A percentile compares a stretch with the other conserved stretches of the same genome.
Evolutionary conservation across 2,329 filamentous ascomycete species (phyloP).

Genomic region (Grosmannia serpens): DNA sequence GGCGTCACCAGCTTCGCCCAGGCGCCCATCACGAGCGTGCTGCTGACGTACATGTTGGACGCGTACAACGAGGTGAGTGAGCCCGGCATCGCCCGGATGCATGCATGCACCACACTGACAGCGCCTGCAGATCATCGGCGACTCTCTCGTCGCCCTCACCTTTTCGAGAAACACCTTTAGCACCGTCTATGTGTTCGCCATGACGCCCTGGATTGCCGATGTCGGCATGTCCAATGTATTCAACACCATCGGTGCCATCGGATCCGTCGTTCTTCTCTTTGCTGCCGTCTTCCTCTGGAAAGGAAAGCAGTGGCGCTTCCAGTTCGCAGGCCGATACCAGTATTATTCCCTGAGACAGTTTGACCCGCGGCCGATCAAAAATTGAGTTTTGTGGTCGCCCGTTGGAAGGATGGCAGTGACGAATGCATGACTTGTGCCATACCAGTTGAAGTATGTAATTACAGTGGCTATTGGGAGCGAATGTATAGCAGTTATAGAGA

Average conservation of each 20-base stretch:
- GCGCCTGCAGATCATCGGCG: constrained; percentile 3
- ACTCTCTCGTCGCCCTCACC: constrained; percentile 3
- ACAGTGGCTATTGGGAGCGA: no score
- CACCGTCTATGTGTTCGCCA: constrained; percentile 4
- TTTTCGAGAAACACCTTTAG: constrained; percentile 4
- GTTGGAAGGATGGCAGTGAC: no score
- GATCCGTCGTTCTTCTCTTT: constrained; percentile 4
- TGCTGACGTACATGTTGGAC: constrained; percentile 5
- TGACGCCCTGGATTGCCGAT: constrained; percentile 2
- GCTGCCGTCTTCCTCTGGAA: constrained; percentile 8
- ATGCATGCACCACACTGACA: no score
- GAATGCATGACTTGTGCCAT: no score
- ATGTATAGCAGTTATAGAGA: no score
- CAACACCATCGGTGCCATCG: constrained; percentile 9
- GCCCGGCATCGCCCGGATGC: not conserved
- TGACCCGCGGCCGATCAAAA: constrained; percentile 6
- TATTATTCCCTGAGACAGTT: constrained; percentile 5
- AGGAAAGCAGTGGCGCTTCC: constrained; percentile 6
- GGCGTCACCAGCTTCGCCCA: constrained; percentile 3
- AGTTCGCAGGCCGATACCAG: constrained; percentile 1
- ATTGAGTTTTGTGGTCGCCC: not conserved
- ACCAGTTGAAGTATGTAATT: no score
- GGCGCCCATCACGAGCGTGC: not conserved
- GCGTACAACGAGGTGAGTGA: constrained; percentile 4
- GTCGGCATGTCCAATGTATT: constrained; percentile 9